Base-by-base conservation (phyloP, 2,329 filamentous ascomycete species). In the Hymenoscyphus repandus region DNA sequence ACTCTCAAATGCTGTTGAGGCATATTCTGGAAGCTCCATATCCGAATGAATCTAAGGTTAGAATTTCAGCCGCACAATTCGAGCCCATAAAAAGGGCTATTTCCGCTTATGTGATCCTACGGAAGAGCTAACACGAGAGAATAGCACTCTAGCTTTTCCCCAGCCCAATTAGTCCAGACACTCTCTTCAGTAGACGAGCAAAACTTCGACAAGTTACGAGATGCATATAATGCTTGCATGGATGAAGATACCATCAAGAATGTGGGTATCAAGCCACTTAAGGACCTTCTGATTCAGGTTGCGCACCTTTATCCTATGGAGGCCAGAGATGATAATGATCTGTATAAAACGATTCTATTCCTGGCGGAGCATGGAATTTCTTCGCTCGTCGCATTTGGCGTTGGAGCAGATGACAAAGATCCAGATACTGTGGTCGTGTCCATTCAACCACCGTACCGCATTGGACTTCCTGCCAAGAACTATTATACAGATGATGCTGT, bases 161-260 rank as follows among this genome's bases (percentile, higher is more conserved):
- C 72, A 15, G 62, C 62, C 46, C 67, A 69, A 45, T 64, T 75
- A 10, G 47, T 57, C 7, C 54, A 59, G 9, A 45, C 65, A 2
- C 62, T 69, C 11, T 70, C 72, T 39, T 73, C 71, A 2, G 69
- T 71, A 1, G 80, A 85, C 51, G 72, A 79, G 60, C 66, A 76
- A 30, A 89, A 86, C 62, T 88, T 88, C 61, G 68, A 78, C 53
- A 84, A 85, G 65, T 69, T 89, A 62, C 79, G 85, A 64, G 68
- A 74, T 41, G 78, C 76, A 0, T 89, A 88, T 60, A 69, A 79
- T 54, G 77, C 83, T 32, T 90, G 86, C 62, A 76, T 86, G 65
- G 74, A 88, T 58, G 77, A 84, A 62, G 71, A 76, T 6, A 67
- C 70, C 9, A 76, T 86, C 45, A 75, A 77, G 56, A 66, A 75